Conservation (phyloP, 2,329 filamentous ascomycete species). For the Fusarium nanum region DNA sequence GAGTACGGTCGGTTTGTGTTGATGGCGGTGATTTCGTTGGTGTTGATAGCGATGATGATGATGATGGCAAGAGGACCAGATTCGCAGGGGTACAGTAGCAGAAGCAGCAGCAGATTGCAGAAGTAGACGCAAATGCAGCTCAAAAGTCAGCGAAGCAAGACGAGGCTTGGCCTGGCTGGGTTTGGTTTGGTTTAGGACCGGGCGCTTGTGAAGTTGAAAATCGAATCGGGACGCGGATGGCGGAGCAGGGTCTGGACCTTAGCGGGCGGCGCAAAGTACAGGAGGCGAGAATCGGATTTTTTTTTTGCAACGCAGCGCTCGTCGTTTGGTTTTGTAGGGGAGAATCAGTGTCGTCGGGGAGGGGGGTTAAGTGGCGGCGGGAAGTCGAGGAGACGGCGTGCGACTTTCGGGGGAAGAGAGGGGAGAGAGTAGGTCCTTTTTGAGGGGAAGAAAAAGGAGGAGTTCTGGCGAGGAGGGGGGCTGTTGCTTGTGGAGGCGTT, state of each 20-base stretch:
- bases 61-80: slow-evolving; percentile 23
- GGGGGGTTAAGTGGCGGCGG: slow-evolving; percentile 24
- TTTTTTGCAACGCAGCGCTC: not conserved
- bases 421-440: slow-evolving; percentile 31
- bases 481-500: slow-evolving; percentile 36
- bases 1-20: not conserved
- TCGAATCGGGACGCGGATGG: slow-evolving; percentile 39
- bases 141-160: slow-evolving; percentile 38
- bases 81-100: slow-evolving; percentile 24
- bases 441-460: slow-evolving; percentile 38
- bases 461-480: slow-evolving; percentile 21
- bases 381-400: slow-evolving; percentile 34
- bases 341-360: slow-evolving; percentile 21
- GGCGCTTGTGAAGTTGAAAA: slow-evolving; percentile 36
- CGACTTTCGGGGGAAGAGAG: slow-evolving; percentile 26
- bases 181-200: slow-evolving; percentile 8
- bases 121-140: slow-evolving; percentile 33
- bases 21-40: not conserved
- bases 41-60: not conserved
- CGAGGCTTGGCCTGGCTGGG: slow-evolving; percentile 36
- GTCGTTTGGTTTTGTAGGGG: slow-evolving; percentile 16
- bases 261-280: slow-evolving; percentile 40
- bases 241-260: slow-evolving; percentile 41
- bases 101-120: not conserved
- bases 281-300: slow-evolving; percentile 42